Base-by-base conservation (phyloP, 2,329 filamentous ascomycete species). In the Zymoseptoria brevis region DNA sequence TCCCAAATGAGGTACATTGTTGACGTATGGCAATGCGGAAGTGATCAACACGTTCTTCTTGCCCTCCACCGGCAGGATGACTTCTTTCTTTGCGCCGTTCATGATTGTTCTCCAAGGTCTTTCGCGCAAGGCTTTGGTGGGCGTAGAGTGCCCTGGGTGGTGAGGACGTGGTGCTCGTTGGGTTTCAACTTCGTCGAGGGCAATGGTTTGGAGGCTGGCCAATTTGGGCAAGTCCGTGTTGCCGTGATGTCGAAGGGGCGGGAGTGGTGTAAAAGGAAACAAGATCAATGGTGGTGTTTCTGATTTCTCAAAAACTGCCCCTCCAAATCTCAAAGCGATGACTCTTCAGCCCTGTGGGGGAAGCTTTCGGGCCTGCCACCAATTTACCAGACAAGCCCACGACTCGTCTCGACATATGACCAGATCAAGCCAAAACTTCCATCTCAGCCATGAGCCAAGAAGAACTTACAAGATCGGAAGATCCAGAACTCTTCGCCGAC, bases 1-100 rank as follows among this genome's bases (percentile, higher is more conserved):
- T 63, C 90, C 92, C 68, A 96, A 78, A 77, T 96, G 92, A 54
- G 91, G 80, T 0, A 82, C 77, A 69, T 86, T 87, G 74, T 86
- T 87, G 56, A 90, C 88, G 69, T 96, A 96, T 51, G 91, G 91
- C 54, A 96, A 76, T n/a, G 92, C 92, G 68, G 88, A 93, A 50
- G 93, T 96, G 69, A 97, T 87, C 63, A 97, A 83, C 68, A 95
- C 85, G 75, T 96, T 97, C 69, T 86, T 83, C 80, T 96, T 87
- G 67, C 79, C 79, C 61, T 77, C 74, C 60, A 76, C 70, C 57
- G 79, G 79, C 57, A 81, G 70, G 55, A 80, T 78, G 66, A 75
- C 75, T 41, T 60, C 58, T 26, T 61, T 60, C 35, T 62, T 62
- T 4, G 41, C 57, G 29, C 53, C 50, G 53, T 53, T 55, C 58